phyloP scores from a whole-genome alignment of 441 rosid species.

The Syzygium malaccense region DNA sequence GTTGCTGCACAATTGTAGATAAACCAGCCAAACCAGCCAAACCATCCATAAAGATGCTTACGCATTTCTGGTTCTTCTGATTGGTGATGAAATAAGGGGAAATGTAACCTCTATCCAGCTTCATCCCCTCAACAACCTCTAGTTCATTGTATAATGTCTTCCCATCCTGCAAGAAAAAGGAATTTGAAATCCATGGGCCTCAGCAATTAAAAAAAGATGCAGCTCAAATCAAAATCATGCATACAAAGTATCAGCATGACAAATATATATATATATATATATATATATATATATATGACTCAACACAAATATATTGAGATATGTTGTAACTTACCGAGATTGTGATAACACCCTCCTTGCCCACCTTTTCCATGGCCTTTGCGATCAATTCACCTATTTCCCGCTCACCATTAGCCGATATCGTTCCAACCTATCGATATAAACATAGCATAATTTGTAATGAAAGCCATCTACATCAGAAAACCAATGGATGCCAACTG shows the following conservation, averaged over 20 bases:
- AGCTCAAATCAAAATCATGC: not conserved
- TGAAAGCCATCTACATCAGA: not conserved
- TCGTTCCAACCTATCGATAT: conserved; percentile 54
- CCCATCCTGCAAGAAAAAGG: conserved; percentile 47
- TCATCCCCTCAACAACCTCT: conserved; percentile 94
- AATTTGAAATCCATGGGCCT: not conserved
- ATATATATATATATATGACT: not conserved
- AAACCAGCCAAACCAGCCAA: not conserved
- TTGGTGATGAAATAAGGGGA: conserved; percentile 90
- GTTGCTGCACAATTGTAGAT: not conserved
- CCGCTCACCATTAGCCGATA: conserved; percentile 86
- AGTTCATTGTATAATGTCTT: conserved; percentile 74
- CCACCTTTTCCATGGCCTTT: conserved; percentile 93
- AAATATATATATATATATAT: not conserved
- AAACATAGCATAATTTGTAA: not conserved
- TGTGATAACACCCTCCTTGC: conserved; percentile 92
- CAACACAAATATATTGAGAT: not conserved
- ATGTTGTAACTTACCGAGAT: conserved; percentile 45
- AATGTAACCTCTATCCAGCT: conserved; percentile 82
- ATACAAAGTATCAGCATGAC: not conserved
- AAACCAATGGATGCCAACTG: not conserved
- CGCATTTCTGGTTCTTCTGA: conserved; percentile 83
- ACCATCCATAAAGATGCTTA: conserved; percentile 19
- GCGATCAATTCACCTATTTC: conserved; percentile 92
- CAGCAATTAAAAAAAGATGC: not conserved